Conservation (phyloP, 495 filamentous ascomycete species). For the Copromyces sp. region DNA sequence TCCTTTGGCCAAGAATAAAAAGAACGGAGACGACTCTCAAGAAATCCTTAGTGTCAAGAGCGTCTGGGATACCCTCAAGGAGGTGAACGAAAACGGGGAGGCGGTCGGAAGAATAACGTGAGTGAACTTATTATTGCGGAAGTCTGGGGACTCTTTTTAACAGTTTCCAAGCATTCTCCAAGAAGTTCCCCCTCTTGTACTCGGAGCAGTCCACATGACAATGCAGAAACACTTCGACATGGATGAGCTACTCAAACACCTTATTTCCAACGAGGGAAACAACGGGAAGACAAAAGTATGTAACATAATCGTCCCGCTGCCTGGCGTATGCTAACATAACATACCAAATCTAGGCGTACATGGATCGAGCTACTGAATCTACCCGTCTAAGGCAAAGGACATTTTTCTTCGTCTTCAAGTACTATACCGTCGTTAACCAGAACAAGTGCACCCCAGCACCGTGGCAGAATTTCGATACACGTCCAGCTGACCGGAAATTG, state of each 20-base stretch:
- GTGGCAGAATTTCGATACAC: slow-evolving; percentile 36
- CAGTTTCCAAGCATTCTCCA: slow-evolving; percentile 25
- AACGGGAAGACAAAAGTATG: slow-evolving; percentile 21
- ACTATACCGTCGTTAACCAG: slow-evolving; percentile 38
- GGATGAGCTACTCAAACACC: slow-evolving; percentile 38
- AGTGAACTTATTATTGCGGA: neutral
- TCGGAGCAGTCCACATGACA: slow-evolving; percentile 40
- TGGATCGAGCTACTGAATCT: slow-evolving; percentile 30
- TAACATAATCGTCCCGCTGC: neutral
- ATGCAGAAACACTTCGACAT: slow-evolving; percentile 40
- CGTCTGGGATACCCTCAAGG: slow-evolving; percentile 32
- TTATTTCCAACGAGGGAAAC: slow-evolving; percentile 25
- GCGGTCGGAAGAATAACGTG: slow-evolving; percentile 44
- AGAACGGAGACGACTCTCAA: neutral
- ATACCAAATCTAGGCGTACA: slow-evolving; percentile 12
- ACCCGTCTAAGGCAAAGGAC: slow-evolving; percentile 29
- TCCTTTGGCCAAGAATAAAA: slow-evolving; percentile 16
- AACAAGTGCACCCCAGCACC: slow-evolving; percentile 29
- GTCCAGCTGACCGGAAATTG: slow-evolving; percentile 26
- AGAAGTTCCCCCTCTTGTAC: slow-evolving; percentile 41
- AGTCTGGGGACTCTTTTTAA: neutral
- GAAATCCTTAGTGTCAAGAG: slow-evolving; percentile 19
- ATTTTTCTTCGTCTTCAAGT: slow-evolving; percentile 48
- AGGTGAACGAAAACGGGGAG: slow-evolving; percentile 17
- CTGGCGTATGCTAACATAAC: neutral